Evolutionary conservation across 805 yeast genomes (phyloP).

Genomic region (Deakozyma indianensis): DNA sequence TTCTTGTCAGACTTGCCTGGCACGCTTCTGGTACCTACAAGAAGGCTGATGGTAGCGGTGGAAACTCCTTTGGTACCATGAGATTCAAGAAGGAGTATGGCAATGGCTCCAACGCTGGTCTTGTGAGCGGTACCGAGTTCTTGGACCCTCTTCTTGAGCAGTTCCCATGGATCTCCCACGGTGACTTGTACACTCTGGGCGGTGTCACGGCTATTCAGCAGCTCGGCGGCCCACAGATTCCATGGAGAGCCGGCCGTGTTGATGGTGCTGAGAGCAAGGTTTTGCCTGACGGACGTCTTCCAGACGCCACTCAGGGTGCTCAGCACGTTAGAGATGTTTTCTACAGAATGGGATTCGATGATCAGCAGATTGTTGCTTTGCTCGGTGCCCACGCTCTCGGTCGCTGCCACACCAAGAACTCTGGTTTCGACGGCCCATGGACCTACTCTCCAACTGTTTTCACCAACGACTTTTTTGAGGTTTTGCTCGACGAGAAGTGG

Average conservation of each 20-base stretch:
- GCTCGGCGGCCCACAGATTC: conserved; percentile 60
- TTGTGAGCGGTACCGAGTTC: conserved; percentile 41
- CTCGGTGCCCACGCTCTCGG: conserved; percentile 71
- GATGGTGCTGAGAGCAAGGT: conserved; percentile 36
- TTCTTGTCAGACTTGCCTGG: conserved; percentile 64
- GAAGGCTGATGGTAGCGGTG: conserved; percentile 26
- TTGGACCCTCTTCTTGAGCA: conserved; percentile 40
- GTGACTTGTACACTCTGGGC: conserved; percentile 68
- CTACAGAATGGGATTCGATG: conserved; percentile 51
- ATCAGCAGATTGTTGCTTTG: conserved; percentile 58
- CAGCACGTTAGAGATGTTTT: conserved; percentile 52
- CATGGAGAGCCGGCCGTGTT: conserved; percentile 69
- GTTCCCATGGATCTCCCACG: conserved; percentile 60
- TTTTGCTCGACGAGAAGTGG: conserved; percentile 42
- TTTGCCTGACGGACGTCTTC: conserved; percentile 59
- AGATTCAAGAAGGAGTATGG: conserved; percentile 32
- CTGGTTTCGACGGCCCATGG: conserved; percentile 78
- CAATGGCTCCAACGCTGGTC: conserved; percentile 52
- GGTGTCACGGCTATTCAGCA: conserved; percentile 71
- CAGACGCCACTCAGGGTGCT: conserved; percentile 55
- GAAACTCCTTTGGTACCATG: conserved; percentile 61
- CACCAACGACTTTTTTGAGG: conserved; percentile 53
- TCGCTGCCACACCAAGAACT: conserved; percentile 44
- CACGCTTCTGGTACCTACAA: conserved; percentile 73
- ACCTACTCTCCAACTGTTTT: conserved; percentile 59